phyloP scores from a whole-genome alignment of 2,329 filamentous ascomycete species.

The Xylaria sp. region DNA sequence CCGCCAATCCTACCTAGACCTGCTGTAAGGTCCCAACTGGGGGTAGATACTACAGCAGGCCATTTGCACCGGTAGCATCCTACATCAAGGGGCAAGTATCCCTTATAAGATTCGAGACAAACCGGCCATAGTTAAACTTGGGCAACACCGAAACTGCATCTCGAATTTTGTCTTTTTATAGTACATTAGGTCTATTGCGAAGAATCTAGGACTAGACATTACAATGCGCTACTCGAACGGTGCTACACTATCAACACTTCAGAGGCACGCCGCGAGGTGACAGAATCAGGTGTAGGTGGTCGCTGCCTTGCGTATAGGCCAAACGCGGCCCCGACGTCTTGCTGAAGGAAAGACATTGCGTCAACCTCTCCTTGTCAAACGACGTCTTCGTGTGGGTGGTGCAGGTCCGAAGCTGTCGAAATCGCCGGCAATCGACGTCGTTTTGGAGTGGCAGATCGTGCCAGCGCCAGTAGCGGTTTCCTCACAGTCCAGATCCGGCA shows the following conservation, averaged over 20 bases:
- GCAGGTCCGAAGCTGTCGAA: conserved; percentile 34
- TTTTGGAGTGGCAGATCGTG: conserved; percentile 32
- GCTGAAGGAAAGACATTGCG: too few relatives aligned
- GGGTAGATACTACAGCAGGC: too few relatives aligned
- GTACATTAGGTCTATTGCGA: conserved; percentile 7
- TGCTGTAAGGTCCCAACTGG: too few relatives aligned
- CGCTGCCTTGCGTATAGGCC: neutral
- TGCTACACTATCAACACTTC: neutral
- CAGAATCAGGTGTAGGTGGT: neutral
- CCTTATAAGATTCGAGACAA: neutral
- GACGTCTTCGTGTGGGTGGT: conserved; percentile 19
- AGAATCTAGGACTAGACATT: conserved; percentile 6
- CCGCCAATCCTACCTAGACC: neutral
- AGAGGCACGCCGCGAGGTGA: neutral
- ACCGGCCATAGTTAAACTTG: neutral
- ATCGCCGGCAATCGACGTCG: conserved; percentile 29
- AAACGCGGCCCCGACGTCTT: neutral
- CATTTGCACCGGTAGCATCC: too few relatives aligned
- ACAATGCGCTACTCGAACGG: neutral
- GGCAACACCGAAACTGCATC: neutral
- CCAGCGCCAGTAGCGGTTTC: conserved; percentile 30
- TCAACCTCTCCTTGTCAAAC: conserved; percentile 10
- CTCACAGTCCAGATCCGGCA: conserved; percentile 33
- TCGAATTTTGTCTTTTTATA: neutral
- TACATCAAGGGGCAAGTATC: too few relatives aligned